Base-by-base conservation (phyloP, 225 moss, liverwort and hornwort species). In the Lunularia cruciata region DNA sequence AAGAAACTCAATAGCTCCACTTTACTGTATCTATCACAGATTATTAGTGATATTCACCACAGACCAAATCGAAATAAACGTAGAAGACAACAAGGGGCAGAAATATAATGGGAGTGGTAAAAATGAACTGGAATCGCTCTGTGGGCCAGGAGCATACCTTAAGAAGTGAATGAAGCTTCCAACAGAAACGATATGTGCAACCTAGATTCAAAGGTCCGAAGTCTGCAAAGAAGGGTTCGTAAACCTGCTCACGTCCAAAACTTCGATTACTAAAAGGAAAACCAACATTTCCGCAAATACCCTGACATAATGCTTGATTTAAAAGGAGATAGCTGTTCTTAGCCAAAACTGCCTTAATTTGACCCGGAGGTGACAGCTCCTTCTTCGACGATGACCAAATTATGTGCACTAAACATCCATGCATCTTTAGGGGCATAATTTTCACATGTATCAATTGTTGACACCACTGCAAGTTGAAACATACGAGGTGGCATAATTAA, bases 191-290 rank as follows among this genome's bases (percentile, higher is more conserved):
- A 55, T 93, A 93, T 0, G 93, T 91, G 81, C 96, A 98, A 49
- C 86, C 92, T 65, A 98, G 82, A 72, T 93, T 98, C 23, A 98
- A 59, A 64, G 96, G 96, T 72, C 96, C 96, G 71, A 93, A 98
- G 77, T 98, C 96, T 18, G 96, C 84, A 59, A 91, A 93, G 73
- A 98, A 98, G 39, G 96, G 93, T 83, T 98, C 96, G 73, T 98
- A 98, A 49, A 98, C 86, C 96, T 96, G 89, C 71, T 77, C 37
- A 23, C 18, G 69, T 49, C 40, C 40, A 40, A 13, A 40, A 40
- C 13, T 40, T 6, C 6, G n/a, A n/a, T n/a, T n/a, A n/a, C n/a
- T n/a, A n/a, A n/a, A n/a, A n/a, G n/a, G n/a, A n/a, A n/a, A n/a
- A n/a, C n/a, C n/a, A n/a, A n/a, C n/a, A n/a, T n/a, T n/a, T n/a